Evolutionary conservation across 169 alveolate species (phyloP), one percentile per base, ranked within the genome.

Genomic region (Eimeria brunetti): DNA sequence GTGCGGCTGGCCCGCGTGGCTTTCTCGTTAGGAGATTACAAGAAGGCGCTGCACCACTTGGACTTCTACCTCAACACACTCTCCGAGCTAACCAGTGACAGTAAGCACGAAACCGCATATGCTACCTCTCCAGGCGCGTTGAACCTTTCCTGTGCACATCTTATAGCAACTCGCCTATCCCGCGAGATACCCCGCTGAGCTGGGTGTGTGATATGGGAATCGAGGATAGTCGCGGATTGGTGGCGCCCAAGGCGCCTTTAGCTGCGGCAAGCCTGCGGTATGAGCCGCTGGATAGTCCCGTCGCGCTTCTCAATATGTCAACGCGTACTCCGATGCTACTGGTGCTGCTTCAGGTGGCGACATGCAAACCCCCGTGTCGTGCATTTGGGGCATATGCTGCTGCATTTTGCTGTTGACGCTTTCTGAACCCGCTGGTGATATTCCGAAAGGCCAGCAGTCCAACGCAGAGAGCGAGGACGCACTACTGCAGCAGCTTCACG

Each of bases 381-480:
- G 96, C 93, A 80, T 80, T 62, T 92, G 96, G 96, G 96, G 96
- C 22, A 88, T 92, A 24, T 92, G 96, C 96, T 88, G 93, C 62
- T 92, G 93, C 96, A 92, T 92, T n/a, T 80, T 92, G 85, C 49
- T 92, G 88, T 73, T 92, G 91, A 86, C 92, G 44, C 75, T 73
- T 14, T 60, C 88, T 12, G 81, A 56, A 7, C 38, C 93, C 56
- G 93, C 96, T 46, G 88, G 75, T 20, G 73, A 81, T 24, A 44
- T 27, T 9, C 80, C 92, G 27, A 86, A 86, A 64, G 92, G 92
- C 41, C 92, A 86, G 49, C 88, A 44, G 80, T 64, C 88, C 44
- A 56, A 46, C 38, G 91, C 58, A 51, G 89, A 92, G 80, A 88
- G 94, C 94, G 95, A 91, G 46, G 95, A 91, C 9, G 96, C 89